These are phyloP conservation scores for Xylaria sp. DNA, from an alignment of 2,329 filamentous ascomycete genomes.

Conservation along the genomic window DNA sequence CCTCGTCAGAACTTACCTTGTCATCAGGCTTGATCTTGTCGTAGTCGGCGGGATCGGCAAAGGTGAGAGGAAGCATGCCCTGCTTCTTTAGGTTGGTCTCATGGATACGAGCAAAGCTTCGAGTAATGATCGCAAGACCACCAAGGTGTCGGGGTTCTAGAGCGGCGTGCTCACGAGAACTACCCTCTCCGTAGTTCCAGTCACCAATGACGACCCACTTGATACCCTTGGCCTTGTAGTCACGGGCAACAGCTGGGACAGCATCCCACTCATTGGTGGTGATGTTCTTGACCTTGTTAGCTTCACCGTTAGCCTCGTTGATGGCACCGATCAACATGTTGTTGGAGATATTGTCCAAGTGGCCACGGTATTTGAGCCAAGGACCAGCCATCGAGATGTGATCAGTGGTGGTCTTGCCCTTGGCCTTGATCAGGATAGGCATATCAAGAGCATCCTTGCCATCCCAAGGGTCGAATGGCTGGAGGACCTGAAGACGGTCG, in stretches of 20 bases:
- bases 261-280: conserved; percentile 85
- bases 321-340: conserved; percentile 99
- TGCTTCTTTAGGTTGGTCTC: conserved; percentile 99
- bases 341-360: conserved; percentile 99
- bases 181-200: conserved; percentile 99
- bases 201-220: conserved; percentile 98
- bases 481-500: conserved; percentile 92
- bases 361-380: conserved; percentile 98
- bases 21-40: conserved; percentile 95
- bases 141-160: conserved; percentile 97
- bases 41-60: conserved; percentile 94
- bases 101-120: conserved; percentile 98
- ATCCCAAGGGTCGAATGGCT: conserved; percentile 88
- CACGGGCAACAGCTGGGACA: conserved; percentile 92
- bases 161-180: conserved; percentile 97
- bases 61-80: conserved; percentile 99
- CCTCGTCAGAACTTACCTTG: conserved; percentile 65
- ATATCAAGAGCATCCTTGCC: conserved; percentile 87
- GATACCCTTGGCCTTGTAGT: conserved; percentile 98
- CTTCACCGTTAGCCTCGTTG: conserved; percentile 95
- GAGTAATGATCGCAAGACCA: conserved; percentile 95
- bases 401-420: conserved; percentile 97
- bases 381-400: conserved; percentile 98
- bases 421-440: conserved; percentile 94
- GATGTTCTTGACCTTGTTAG: conserved; percentile 96